These are phyloP conservation scores for Sporisorium graminicola DNA, from an alignment of 1,284 basidiomycete species.

Conservation along the genomic window DNA sequence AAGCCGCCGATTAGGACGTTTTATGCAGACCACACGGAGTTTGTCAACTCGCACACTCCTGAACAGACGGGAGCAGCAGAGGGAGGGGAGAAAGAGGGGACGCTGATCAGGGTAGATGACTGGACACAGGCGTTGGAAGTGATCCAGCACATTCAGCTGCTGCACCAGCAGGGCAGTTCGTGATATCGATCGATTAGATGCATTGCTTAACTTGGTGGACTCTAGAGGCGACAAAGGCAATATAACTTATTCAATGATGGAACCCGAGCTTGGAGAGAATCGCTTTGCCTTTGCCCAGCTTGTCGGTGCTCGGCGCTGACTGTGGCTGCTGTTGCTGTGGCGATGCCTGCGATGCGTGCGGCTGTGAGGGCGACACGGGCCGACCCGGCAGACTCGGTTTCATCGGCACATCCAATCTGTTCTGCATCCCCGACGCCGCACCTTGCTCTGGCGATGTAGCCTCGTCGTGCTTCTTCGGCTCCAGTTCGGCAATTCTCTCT, in stretches of 20 bases:
- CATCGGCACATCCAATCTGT: constrained; percentile 7
- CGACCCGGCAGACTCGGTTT: constrained; percentile 16
- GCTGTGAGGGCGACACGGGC: constrained; percentile 19
- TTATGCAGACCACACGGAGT: constrained; percentile 9
- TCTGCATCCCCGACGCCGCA: neutral
- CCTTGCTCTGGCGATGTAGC: neutral
- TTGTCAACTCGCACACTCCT: neutral
- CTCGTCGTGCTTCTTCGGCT: constrained; percentile 32
- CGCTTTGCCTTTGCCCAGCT: constrained; percentile 40
- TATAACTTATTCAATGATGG: constrained; percentile 10
- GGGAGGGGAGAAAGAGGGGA: neutral
- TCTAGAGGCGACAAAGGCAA: too few species aligned
- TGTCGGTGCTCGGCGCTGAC: constrained; percentile 14
- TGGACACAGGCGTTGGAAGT: constrained; percentile 37
- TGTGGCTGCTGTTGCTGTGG: neutral
- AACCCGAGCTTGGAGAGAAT: constrained; percentile 42
- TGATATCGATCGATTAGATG: neutral
- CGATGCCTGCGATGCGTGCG: neutral
- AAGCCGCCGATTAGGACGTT: constrained; percentile 13
- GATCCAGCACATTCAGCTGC: constrained; percentile 22
- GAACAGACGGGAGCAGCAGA: neutral
- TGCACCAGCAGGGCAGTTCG: neutral
- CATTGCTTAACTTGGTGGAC: too few species aligned
- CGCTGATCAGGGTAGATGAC: constrained; percentile 31
- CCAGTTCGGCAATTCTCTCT: constrained; percentile 46